Evolutionary conservation across 208 protist genomes (phyloP), one percentile per base, ranked within the genome.

Genomic region (Herpetomonas tarakana): DNA sequence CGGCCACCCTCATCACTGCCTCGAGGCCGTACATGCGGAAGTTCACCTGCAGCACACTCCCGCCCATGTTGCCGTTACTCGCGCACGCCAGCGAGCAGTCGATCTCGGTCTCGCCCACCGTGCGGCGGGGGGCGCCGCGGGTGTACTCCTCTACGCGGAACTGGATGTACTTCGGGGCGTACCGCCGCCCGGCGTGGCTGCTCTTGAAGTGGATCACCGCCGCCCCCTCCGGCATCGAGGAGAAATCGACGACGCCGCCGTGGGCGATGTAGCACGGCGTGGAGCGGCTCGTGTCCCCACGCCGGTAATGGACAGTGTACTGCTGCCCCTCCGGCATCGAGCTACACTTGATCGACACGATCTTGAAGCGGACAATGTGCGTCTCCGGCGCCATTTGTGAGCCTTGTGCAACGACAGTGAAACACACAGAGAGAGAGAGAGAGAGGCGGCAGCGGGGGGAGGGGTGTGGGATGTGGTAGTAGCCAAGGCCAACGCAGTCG

Each of bases 81-180:
- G 62, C 52, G 12, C 91, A 30, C 51, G 81, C 76, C 44, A 77
- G 65, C 18, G 82, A 65, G 67, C 73, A 89, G 76, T 94, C 85
- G 39, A 88, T 56, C 59, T 90, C 71, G 44, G 71, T 74, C 61
- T 92, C 83, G 24, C 76, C 84, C 0, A 94, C 85, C 0, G 75
- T 57, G 21, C 74, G 75, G 45, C 88, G 83, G 27, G 88, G 78
- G 41, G 60, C 59, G 14, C 85, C 82, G 16, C 83, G 68, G 18
- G 72, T 84, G 65, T 87, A 92, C 71, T 94, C 84, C 62, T 94
- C 88, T 2, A 94, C 57, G 51, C 85, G 82, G 31, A 94, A 83
- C 47, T 72, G 78, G 31, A 94, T 83, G 67, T 81, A 87, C 70
- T 94, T 95, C 2, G 85, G 74, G 1, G 78, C 83, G 47, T 81